Percentiles rank a stretch among this genome's conserved stretches.
Evolutionary conservation across 2,329 filamentous ascomycete genomes (phyloP).

Genomic region (Pseudopithomyces maydicus): DNA sequence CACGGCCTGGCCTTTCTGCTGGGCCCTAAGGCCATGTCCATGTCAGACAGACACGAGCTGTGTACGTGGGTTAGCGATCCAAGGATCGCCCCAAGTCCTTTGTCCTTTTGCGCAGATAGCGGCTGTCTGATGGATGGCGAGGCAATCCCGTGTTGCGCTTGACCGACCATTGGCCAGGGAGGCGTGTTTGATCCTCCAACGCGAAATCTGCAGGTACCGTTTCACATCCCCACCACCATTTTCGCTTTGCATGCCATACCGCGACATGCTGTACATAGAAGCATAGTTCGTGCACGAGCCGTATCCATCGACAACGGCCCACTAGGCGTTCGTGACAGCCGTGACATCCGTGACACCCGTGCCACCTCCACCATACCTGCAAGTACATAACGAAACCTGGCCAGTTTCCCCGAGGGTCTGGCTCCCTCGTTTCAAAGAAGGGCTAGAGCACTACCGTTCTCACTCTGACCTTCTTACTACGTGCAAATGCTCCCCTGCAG

Average conservation of each 20-base stretch:
- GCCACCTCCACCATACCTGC: slow-evolving; percentile 26
- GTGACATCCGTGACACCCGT: slow-evolving; percentile 13
- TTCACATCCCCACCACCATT: slow-evolving; percentile 24
- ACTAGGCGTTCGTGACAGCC: slow-evolving; percentile 7
- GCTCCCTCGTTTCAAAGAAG: slow-evolving; percentile 16
- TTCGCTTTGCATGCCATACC: slow-evolving; percentile 8
- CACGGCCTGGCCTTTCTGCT: background rate
- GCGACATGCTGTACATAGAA: background rate
- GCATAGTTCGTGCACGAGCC: slow-evolving; percentile 3
- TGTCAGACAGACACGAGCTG: background rate
- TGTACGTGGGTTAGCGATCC: background rate
- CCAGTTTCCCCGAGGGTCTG: slow-evolving; percentile 21
- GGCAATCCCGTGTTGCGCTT: slow-evolving; percentile 13
- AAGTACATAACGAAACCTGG: slow-evolving; percentile 16
- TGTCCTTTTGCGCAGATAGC: slow-evolving; percentile 12
- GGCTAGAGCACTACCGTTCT: slow-evolving; percentile 13
- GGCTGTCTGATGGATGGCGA: slow-evolving; percentile 26
- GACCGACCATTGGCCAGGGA: slow-evolving; percentile 15
- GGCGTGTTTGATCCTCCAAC: slow-evolving; percentile 33
- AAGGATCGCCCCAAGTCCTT: background rate
- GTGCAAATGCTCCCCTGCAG: slow-evolving; percentile 12
- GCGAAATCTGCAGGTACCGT: slow-evolving; percentile 41
- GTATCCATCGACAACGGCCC: slow-evolving; percentile 9
- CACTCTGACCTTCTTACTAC: slow-evolving; percentile 4
- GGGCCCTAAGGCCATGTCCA: background rate